Evolutionary conservation across 2,329 filamentous ascomycete genomes (phyloP).

Genomic region (Fusarium staphyleae): DNA sequence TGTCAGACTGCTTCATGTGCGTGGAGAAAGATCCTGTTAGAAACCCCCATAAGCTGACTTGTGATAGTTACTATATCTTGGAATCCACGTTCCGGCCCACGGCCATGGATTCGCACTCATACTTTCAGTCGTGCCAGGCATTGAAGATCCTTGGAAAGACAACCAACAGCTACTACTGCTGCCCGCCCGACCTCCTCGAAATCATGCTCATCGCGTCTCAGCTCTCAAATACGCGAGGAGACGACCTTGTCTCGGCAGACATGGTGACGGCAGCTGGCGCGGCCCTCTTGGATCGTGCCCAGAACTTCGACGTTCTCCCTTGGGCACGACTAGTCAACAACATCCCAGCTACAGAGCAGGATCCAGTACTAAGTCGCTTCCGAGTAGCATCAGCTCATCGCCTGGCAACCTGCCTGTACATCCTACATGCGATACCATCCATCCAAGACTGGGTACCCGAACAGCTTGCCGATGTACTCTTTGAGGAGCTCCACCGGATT

Average conservation of each 20-base stretch:
- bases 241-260: conserved; percentile 40
- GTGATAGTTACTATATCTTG: conserved; percentile 53
- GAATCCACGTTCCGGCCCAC: conserved; percentile 53
- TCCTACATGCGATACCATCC: conserved; percentile 49
- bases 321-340: conserved; percentile 51
- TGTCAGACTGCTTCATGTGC: conserved; percentile 57
- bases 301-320: conserved; percentile 49
- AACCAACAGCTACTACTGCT: conserved; percentile 57
- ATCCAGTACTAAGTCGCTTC: conserved; percentile 47
- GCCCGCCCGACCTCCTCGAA: conserved; percentile 53
- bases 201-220: conserved; percentile 53
- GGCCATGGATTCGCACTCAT: conserved; percentile 42
- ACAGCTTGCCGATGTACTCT: conserved; percentile 46
- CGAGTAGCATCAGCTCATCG: conserved; percentile 54
- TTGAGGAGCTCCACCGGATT: conserved; percentile 55
- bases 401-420: conserved; percentile 55
- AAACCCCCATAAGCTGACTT: conserved; percentile 12
- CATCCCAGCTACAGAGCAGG: conserved; percentile 46
- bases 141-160: conserved; percentile 49
- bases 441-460: conserved; percentile 39
- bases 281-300: conserved; percentile 48
- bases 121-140: conserved; percentile 49
- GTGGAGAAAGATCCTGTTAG: conserved; percentile 14
- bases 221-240: conserved; percentile 45
- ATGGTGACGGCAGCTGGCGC: conserved; percentile 44